Conservation (phyloP, 1,284 basidiomycete species). For the Cryptococcus sp. region DNA sequence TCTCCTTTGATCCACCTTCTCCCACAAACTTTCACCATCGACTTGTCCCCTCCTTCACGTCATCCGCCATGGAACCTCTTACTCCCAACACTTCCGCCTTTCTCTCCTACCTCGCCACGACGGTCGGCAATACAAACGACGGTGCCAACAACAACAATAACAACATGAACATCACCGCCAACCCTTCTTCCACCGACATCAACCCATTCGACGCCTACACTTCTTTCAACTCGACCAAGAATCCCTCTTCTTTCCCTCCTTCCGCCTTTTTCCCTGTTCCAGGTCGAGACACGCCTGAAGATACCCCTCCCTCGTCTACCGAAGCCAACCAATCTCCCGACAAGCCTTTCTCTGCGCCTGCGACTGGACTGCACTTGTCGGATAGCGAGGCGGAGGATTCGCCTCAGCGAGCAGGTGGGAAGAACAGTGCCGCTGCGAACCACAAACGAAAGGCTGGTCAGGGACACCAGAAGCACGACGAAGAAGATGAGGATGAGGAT, state of each 20-base stretch:
- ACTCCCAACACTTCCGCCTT: slow-evolving; percentile 43
- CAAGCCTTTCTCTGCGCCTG: background rate
- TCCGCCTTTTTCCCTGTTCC: slow-evolving; percentile 39
- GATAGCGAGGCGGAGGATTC: slow-evolving; percentile 4
- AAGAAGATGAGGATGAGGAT: slow-evolving; percentile 36
- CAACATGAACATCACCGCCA: background rate
- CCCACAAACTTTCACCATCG: no score
- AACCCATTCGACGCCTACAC: background rate
- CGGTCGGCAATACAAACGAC: slow-evolving; percentile 6
- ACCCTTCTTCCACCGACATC: background rate
- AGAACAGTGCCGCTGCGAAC: slow-evolving; percentile 5
- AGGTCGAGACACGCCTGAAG: slow-evolving; percentile 35
- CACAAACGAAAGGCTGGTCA: slow-evolving; percentile 35
- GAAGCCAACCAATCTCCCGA: slow-evolving; percentile 9
- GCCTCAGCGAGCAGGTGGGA: background rate
- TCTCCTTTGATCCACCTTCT: background rate
- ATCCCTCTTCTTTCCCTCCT: slow-evolving; percentile 31
- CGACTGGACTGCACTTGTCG: no score
- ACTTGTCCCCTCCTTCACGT: background rate
- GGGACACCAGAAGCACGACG: slow-evolving; percentile 13
- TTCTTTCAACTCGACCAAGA: slow-evolving; percentile 1
- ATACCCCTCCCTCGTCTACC: slow-evolving; percentile 29
- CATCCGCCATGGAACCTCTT: slow-evolving; percentile 12
- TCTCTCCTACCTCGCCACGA: slow-evolving; percentile 32
- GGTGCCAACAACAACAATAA: slow-evolving; percentile 1